Evolutionary conservation across 1,284 basidiomycete genomes (phyloP), one percentile per base, ranked within the genome.

Genomic region (Ceratobasidium sp.): DNA sequence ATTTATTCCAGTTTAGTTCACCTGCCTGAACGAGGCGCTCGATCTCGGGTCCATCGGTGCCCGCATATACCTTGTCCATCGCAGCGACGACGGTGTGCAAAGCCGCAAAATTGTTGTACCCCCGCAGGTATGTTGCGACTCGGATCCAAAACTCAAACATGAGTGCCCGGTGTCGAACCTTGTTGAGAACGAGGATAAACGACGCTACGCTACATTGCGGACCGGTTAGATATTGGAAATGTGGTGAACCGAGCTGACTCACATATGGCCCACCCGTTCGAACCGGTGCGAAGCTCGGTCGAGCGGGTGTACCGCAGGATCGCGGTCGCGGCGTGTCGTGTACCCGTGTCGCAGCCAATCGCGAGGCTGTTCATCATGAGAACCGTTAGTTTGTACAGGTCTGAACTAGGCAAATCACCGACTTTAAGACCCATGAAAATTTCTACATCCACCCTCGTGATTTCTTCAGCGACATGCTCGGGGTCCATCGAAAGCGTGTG

Each of bases 61-160:
- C 84, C 77, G 87, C 91, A 1, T 88, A 89, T 0, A 91, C 87
- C 76, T 86, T 88, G 78, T 92, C 91, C 81, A 94, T 92, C n/a
- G 92, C 92, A 43, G 92, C 91, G n/a, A 94, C 88, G 78, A 94
- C 88, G 4, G 92, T 91, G 22, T 92, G 90, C 74, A 93, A 81
- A 0, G 89, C 92, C 9, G 92, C 92, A 80, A 93, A 94, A 78
- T 94, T 94, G 79, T 92, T 91, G 54, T 31, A 72, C 8, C 56
- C 84, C 53, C 92, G 87, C 59, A 93, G 82, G 74, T 86, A 86
- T 74, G 88, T 86, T 0, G 91, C 92, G 75, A 94, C 87, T 66
- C 92, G 90, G n/a, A 92, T 88, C 61, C 93, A 88, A 79, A 90
- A 91, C 80, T 92, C 90, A 61, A 94, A 74, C 24, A 64, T 41